Evolutionary conservation across 495 filamentous ascomycete genomes (phyloP), one percentile per base, ranked within the genome.

Genomic region (Rostrohypoxylon terebratum): DNA sequence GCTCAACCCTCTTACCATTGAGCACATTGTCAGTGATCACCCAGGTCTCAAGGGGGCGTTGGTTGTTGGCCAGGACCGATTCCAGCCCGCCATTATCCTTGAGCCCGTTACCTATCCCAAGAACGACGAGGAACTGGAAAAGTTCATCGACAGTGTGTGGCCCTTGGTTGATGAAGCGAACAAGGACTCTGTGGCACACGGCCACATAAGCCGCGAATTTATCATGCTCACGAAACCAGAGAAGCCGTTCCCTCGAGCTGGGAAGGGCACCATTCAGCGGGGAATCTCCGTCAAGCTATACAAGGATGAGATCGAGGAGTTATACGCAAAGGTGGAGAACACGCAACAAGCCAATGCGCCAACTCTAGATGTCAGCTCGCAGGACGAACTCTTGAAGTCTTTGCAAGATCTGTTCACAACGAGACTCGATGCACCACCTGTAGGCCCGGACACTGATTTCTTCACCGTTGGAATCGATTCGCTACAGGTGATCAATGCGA

Each of bases 261-360:
- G 81, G 2, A 90, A 91, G 77, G 90, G 88, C 0, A 87, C 84
- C 0, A 77, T 89, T 4, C 81, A 86, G 71, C 78, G 88, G 0
- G 76, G 77, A 4, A 63, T 69, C 8, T 84, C 83, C 0, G 57
- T 84, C 1, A 79, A 81, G 34, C 65, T 85, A 57, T 91, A 90
- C 72, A 71, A 80, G 44, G 74, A 82, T 0, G 87, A 89, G 66
- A 86, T 90, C 47, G 80, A 88, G 20, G 66, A 77, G 8, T 69
- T 89, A 2, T 90, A 87, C 53, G 36, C 69, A 13, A 71, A 76
- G 0, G 78, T 50, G 9, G 72, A 63, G 21, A 59, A 72, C 10
- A 59, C 77, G 0, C 48, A 70, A 0, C 57, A 63, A 13, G 60
- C 48, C 0, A 73, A 75, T 20, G 75, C 73, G 3, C 74, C 77